Percentiles rank a stretch among this genome's conserved stretches.
Conservation (phyloP, 305 asterid species). For the Andrographis paniculata region DNA sequence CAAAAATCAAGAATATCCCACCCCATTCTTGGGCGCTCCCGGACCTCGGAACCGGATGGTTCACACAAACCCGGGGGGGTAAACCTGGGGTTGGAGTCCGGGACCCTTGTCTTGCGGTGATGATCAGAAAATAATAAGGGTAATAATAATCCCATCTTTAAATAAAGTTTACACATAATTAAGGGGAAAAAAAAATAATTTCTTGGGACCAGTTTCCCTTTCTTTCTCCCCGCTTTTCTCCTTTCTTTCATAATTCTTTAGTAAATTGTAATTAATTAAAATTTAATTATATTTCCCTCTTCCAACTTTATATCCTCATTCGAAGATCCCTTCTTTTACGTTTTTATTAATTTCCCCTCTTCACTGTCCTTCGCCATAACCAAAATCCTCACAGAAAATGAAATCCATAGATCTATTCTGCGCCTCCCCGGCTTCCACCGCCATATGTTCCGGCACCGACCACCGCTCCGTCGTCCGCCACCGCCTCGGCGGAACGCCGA, state of each 20-base stretch:
- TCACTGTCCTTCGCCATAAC: not conserved
- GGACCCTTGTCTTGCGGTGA: not conserved
- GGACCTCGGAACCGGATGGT: too few relatives aligned
- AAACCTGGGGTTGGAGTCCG: not conserved
- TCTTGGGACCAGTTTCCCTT: too few relatives aligned
- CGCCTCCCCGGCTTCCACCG: conserved; percentile 85
- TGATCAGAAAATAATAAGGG: conserved; percentile 14
- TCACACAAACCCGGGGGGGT: too few relatives aligned
- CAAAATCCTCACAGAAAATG: conserved; percentile 23
- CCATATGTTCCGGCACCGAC: conserved; percentile 75
- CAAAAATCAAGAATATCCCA: too few relatives aligned
- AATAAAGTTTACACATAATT: conserved; percentile 20
- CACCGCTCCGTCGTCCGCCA: conserved; percentile 42
- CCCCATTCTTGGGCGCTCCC: too few relatives aligned
- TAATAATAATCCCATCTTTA: conserved; percentile 19
- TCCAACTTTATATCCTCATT: conserved; percentile 32
- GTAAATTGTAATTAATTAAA: not conserved
- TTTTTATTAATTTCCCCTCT: too few relatives aligned
- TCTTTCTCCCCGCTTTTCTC: too few relatives aligned
- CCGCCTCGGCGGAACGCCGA: conserved; percentile 23
- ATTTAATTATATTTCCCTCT: conserved; percentile 9
- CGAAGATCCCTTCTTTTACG: conserved; percentile 21
- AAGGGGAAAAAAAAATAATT: too few relatives aligned
- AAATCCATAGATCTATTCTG: conserved; percentile 73
- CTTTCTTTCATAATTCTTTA: not conserved